These are phyloP conservation scores for Penicillium chermesinum DNA, from an alignment of 495 filamentous ascomycete genomes.

Conservation along the genomic window DNA sequence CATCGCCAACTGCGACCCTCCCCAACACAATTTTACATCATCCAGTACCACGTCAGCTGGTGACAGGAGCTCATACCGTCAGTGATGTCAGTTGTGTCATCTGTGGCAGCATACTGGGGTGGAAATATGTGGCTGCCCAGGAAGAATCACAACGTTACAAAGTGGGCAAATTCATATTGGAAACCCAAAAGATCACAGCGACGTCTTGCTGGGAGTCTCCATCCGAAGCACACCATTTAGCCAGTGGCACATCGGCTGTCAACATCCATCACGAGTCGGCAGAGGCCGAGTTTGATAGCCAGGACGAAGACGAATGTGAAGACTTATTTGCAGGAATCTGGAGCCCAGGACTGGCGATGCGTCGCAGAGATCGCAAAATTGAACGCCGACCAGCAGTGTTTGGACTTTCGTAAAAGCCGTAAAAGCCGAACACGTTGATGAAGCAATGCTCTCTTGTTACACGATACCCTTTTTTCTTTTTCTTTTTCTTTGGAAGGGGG, in stretches of 20 bases:
- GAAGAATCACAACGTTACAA: slow-evolving; percentile 84
- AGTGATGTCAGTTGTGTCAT: slow-evolving; percentile 52
- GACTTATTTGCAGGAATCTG: slow-evolving; percentile 87
- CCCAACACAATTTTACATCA: slow-evolving; percentile 56
- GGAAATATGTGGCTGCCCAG: slow-evolving; percentile 88
- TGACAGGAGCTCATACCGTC: slow-evolving; percentile 69
- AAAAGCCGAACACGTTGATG: no score
- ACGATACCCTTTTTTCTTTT: slow-evolving; percentile 1
- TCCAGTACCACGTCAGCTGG: slow-evolving; percentile 65
- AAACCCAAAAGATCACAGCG: slow-evolving; percentile 67
- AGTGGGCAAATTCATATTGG: slow-evolving; percentile 93
- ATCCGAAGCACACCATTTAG: neutral
- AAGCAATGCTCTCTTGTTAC: no score
- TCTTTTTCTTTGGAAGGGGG: no score
- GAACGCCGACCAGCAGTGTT: slow-evolving; percentile 26
- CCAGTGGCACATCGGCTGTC: neutral
- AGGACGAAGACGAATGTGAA: slow-evolving; percentile 93
- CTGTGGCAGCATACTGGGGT: slow-evolving; percentile 70
- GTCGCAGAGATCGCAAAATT: slow-evolving; percentile 55
- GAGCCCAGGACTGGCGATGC: slow-evolving; percentile 63
- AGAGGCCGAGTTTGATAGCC: slow-evolving; percentile 72
- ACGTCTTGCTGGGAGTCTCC: slow-evolving; percentile 65
- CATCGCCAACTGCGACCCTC: slow-evolving; percentile 29
- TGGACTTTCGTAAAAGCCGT: slow-evolving; percentile 17
- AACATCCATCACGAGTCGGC: slow-evolving; percentile 12